These are phyloP conservation scores for Pythium rishiriense DNA, from an alignment of 352 stramenopile genomes.

Conservation along the genomic window DNA sequence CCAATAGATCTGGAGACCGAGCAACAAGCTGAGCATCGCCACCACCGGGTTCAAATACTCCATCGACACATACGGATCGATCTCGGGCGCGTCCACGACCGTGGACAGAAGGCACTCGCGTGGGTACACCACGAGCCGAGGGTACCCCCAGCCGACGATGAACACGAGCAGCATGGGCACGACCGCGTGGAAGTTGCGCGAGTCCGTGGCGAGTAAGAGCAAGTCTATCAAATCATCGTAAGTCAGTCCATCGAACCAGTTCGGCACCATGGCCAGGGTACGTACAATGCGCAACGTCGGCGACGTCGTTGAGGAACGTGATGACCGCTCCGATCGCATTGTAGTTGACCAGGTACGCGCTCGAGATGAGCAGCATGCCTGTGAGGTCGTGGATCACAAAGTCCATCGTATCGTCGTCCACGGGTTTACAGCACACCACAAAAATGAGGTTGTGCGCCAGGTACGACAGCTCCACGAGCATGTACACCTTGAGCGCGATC, in stretches of 20 bases:
- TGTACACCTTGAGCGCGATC: conserved; percentile 34
- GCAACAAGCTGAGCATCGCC: neutral
- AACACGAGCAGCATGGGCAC: conserved; percentile 23
- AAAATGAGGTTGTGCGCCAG: conserved; percentile 46
- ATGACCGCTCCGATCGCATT: conserved; percentile 36
- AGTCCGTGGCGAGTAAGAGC: neutral
- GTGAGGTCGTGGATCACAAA: conserved; percentile 46
- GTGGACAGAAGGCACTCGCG: conserved; percentile 26
- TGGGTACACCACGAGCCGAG: conserved; percentile 32
- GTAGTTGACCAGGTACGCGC: conserved; percentile 49
- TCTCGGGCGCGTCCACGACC: neutral
- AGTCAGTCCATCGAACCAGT: too few species aligned
- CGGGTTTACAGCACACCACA: conserved; percentile 42
- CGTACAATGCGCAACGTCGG: conserved; percentile 44
- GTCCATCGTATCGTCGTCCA: conserved; percentile 48
- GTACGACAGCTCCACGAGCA: conserved; percentile 43
- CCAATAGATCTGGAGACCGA: conserved; percentile 11
- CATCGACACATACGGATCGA: neutral
- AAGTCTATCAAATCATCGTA: neutral
- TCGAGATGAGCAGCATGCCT: conserved; percentile 43
- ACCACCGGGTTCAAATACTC: neutral
- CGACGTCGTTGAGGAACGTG: conserved; percentile 46
- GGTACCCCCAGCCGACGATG: conserved; percentile 30
- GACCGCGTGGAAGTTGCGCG: neutral
- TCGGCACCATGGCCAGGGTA: neutral